Evolutionary conservation across 352 stramenopile species (phyloP), one percentile per base, ranked within the genome.

Genomic region (Globisporangium lucens): DNA sequence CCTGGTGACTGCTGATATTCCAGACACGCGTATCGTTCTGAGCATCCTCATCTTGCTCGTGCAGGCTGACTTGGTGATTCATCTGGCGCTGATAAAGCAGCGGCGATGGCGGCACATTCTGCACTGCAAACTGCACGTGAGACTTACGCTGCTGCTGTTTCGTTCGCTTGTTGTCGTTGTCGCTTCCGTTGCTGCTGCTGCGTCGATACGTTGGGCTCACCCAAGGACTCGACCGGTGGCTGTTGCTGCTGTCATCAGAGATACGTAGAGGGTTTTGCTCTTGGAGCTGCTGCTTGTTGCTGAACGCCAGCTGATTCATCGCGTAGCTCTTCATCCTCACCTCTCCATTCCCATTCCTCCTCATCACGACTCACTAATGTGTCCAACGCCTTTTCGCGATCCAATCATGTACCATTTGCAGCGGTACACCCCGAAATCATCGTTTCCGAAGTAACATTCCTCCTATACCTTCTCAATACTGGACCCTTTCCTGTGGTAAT

Each of bases 61-160:
- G 27, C 20, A 20, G 55, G 3, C 9, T 30, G 30, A 9, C 67
- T 30, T 12, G 22, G 2, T 61, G 56, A 7, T 5, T 35, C 9
- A 6, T 51, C 5, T 71, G 52, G 20, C 67, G 65, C 56, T 74
- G 76, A 57, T 78, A 82, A 57, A 81, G 27, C 22, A 84, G 53
- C 2, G 79, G 77, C 29, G 79, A 88, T 17, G 78, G 72, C 30
- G 72, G 58, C 9, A 72, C 69, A 35, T 81, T 73, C 22, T 87
- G 76, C 57, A 79, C 70, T 17, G 78, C 72, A 30, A 90, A 90
- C 3, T 73, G 76, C 43, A 90, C 80, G 22, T 75, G 78, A 13
- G 70, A 58, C 12, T 60, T 35, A 8, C 20, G 55, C 17, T 43
- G 55, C 2, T 43, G 17, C 17, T 33, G 24, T 33, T 20, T 58